These are phyloP conservation scores for Smittium mucronatum DNA, from an alignment of 371 early-diverging fungal species.

Conservation along the genomic window DNA sequence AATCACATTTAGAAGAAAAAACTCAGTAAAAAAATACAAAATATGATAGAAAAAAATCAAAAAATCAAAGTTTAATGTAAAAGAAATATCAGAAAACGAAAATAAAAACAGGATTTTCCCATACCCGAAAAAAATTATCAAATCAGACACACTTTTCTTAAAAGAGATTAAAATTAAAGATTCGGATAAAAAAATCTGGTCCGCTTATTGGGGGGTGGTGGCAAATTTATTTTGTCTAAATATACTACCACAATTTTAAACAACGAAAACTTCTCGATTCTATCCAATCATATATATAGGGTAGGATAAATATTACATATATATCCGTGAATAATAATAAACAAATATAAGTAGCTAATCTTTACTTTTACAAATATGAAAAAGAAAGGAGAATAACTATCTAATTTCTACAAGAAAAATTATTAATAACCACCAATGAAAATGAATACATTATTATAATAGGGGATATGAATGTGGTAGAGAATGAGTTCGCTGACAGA, in stretches of 20 bases:
- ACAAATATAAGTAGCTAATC: neutral
- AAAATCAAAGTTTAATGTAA: neutral
- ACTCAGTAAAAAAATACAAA: neutral
- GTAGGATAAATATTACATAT: constrained; percentile 2
- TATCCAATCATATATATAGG: too few relatives aligned
- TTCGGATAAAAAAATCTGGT: neutral
- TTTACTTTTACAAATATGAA: neutral
- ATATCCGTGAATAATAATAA: neutral
- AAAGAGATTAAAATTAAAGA: constrained; percentile 5
- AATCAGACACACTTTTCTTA: neutral
- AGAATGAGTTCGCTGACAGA: constrained; percentile 4
- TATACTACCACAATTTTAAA: too few relatives aligned
- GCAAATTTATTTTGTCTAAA: too few relatives aligned
- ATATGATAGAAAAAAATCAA: constrained; percentile 1
- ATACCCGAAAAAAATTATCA: neutral
- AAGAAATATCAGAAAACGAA: neutral
- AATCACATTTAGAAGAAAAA: neutral
- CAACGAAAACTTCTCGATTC: too few relatives aligned
- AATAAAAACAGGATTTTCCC: neutral
- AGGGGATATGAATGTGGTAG: constrained; percentile 4
- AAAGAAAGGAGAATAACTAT: constrained; percentile 1
- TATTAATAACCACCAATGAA: neutral
- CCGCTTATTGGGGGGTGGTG: neutral
- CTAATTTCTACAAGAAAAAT: constrained; percentile 1
- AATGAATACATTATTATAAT: neutral